Conservation (phyloP, 176 grass and related monocot species). For the Canna indica region DNA sequence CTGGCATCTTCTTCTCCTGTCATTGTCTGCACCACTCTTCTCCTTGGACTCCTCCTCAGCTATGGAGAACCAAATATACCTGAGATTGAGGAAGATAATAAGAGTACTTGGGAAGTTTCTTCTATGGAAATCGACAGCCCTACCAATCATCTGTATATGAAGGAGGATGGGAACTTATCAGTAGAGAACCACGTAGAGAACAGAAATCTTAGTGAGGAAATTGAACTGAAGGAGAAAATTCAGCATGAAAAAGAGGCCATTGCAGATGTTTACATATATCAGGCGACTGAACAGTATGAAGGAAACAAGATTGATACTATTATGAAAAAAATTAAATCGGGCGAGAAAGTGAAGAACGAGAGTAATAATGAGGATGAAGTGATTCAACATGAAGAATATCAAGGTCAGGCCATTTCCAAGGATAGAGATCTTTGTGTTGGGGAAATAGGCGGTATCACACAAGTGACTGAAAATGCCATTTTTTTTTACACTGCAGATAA, state of each 20-base stretch:
- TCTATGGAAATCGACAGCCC: conserved; percentile 9
- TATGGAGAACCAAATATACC: conserved; percentile 32
- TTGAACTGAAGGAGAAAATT: not conserved
- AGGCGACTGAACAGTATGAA: not conserved
- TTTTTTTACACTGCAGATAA: conserved; percentile 1
- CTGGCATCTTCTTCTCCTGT: conserved; percentile 32
- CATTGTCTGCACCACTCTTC: conserved; percentile 42
- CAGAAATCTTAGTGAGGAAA: conserved; percentile 8
- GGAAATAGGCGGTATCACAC: conserved; percentile 8
- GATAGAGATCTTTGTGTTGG: conserved; percentile 13
- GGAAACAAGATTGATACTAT: not conserved
- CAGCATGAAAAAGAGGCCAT: conserved; percentile 2
- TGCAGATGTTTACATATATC: not conserved
- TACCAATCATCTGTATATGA: not conserved
- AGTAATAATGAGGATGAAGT: not conserved
- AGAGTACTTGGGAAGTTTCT: not conserved
- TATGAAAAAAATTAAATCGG: conserved; percentile 9
- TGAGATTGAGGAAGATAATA: conserved; percentile 19
- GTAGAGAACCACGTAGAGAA: not conserved
- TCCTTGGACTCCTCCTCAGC: conserved; percentile 47
- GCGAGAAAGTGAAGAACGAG: conserved; percentile 3
- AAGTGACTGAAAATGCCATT: conserved; percentile 11
- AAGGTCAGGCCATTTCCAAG: not conserved
- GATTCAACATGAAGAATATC: conserved; percentile 19
- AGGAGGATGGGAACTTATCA: conserved; percentile 17